Percentiles rank a stretch among this genome's conserved stretches.
These are phyloP conservation scores for Cladophialophora carrionii DNA, from an alignment of 2,329 filamentous ascomycete species.

Conservation along the genomic window DNA sequence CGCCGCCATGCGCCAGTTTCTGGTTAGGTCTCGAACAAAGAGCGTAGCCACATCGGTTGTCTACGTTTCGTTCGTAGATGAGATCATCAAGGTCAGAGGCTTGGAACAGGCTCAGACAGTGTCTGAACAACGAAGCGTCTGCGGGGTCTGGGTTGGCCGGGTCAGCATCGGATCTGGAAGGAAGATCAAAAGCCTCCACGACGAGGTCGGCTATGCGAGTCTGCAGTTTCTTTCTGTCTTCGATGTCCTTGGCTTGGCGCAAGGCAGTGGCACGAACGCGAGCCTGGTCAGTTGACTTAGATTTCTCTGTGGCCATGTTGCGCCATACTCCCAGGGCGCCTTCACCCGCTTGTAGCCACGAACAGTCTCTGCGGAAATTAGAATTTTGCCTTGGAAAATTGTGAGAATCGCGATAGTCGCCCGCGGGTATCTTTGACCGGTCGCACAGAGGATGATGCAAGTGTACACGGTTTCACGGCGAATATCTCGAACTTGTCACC, in stretches of 20 bases:
- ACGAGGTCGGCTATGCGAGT: constrained; percentile 71
- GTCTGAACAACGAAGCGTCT: constrained; percentile 69
- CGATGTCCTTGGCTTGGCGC: constrained; percentile 79
- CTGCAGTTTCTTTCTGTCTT: constrained; percentile 80
- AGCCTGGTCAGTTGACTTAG: constrained; percentile 33
- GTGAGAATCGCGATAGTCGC: neutral
- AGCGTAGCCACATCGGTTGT: constrained; percentile 78
- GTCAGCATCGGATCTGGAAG: constrained; percentile 56
- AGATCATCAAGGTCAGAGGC: constrained; percentile 87
- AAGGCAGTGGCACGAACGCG: constrained; percentile 66
- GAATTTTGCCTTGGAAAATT: neutral
- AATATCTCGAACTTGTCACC: constrained; percentile 7
- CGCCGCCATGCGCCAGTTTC: constrained; percentile 59
- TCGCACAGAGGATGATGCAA: neutral
- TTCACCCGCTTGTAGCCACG: neutral
- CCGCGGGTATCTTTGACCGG: neutral
- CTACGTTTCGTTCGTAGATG: constrained; percentile 84
- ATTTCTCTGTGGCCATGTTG: constrained; percentile 20
- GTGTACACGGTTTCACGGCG: neutral
- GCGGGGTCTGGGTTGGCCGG: constrained; percentile 57
- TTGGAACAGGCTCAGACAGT: constrained; percentile 72
- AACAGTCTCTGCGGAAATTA: neutral
- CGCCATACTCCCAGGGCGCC: constrained; percentile 9
- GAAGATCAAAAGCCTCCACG: constrained; percentile 69
- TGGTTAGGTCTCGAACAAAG: constrained; percentile 72